Conservation (phyloP, 2,329 filamentous ascomycete genomes). For the Stachybotrys echinatus region DNA sequence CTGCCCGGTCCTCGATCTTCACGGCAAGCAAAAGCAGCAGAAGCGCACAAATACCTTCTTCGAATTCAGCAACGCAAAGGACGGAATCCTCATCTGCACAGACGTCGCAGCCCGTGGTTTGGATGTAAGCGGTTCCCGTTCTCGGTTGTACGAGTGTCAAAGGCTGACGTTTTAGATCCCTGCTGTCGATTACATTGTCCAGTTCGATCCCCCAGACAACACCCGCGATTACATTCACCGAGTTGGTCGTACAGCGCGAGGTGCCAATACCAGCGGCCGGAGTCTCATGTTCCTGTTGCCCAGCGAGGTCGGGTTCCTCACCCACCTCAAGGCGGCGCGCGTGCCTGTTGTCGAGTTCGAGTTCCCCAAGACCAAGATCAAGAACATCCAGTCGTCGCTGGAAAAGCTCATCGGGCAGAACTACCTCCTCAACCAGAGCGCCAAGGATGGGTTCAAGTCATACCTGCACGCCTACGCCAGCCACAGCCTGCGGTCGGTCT, state of each 20-base stretch:
- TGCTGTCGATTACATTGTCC: constrained; percentile 91
- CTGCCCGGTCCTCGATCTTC: constrained; percentile 77
- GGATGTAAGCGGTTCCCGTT: constrained; percentile 52
- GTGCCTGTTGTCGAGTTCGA: constrained; percentile 96
- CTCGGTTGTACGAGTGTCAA: background rate
- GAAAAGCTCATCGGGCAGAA: constrained; percentile 93
- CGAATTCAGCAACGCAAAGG: constrained; percentile 74
- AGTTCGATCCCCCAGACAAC: constrained; percentile 92
- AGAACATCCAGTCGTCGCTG: constrained; percentile 84
- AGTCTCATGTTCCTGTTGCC: constrained; percentile 93
- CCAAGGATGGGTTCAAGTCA: constrained; percentile 73
- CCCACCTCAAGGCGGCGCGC: constrained; percentile 82
- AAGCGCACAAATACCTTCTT: constrained; percentile 99
- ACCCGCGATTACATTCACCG: constrained; percentile 91
- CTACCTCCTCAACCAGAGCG: constrained; percentile 91
- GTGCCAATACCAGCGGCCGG: constrained; percentile 75
- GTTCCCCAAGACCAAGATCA: constrained; percentile 85
- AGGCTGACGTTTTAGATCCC: constrained; percentile 57
- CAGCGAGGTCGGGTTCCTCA: constrained; percentile 85
- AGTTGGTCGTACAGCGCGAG: constrained; percentile 89
- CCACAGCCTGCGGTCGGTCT: constrained; percentile 52
- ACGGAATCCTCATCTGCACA: constrained; percentile 89
- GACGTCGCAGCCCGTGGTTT: constrained; percentile 93
- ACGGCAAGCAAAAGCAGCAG: constrained; percentile 97
- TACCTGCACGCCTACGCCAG: constrained; percentile 95